Base-by-base conservation (phyloP, 768 basidiomycete species). In the Podaxis mareebaensis region DNA sequence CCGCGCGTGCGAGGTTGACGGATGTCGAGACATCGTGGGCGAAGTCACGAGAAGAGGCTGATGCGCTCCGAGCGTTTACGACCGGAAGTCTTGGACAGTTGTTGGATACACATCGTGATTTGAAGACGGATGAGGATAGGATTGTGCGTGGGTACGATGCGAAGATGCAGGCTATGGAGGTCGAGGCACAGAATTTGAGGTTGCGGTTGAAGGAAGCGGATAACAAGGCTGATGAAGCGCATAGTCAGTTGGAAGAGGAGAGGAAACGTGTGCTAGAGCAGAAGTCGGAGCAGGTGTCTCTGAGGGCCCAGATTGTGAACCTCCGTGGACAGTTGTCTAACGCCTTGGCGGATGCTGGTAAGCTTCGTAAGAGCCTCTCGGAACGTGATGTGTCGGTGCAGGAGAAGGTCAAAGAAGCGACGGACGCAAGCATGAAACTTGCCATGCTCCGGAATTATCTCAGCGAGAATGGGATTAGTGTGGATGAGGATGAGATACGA, bases 1-100 rank as follows among this genome's bases (percentile, higher is more conserved):
- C 85, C 8, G 81, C 88, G 5, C 83, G 85, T 51, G 76, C 80
- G 10, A 81, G 90, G 60, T 76, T 96, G 48, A 79, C 84, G 26
- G 93, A 96, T 59, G 88, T 90, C 48, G 96, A 97, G 77, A 94
- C 91, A 71, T 87, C 91, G 8, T 97, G 95, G 89, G 85, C 91
- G 26, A 92, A 94, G 74, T 93, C 94, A 48, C 87, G 95, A 13
- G 91, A 96, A 76, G 95, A 98, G 78, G 93, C 95, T 2, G 96
- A 97, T 73, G 87, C 91, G 1, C 88, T 95, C 74, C 82, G 95
- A 59, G 90, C 91, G 22, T 78, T 95, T 57, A 95, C 95, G 2
- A 96, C 93, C 2, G 87, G 89, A 53, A 85, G 89, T 69, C 83
- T 97, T 2, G 95, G 94, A 24, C 87, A 96, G 71, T 80, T 97